These are phyloP conservation scores for Lunularia cruciata DNA, from an alignment of 225 moss, liverwort and hornwort species.

Conservation along the genomic window DNA sequence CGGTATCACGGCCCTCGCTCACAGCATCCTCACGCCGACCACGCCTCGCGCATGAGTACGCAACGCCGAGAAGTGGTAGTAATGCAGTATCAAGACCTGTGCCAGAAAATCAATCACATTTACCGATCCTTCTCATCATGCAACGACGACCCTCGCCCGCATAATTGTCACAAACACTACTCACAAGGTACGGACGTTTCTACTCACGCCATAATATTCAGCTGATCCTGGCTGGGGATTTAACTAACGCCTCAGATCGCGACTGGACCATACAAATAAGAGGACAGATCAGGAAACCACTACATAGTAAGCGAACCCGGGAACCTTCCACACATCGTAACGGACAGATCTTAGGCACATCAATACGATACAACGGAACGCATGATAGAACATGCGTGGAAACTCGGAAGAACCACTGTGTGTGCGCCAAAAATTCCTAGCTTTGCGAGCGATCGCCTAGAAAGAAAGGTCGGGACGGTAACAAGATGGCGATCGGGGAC, in stretches of 20 bases:
- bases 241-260: constrained; percentile 7
- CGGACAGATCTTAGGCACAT: background rate
- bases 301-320: background rate
- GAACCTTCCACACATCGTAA: background rate
- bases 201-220: background rate
- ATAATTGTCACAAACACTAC: background rate
- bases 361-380: background rate
- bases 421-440: no score
- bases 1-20: constrained; percentile 7
- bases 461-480: background rate
- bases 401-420: background rate
- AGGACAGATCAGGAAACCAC: background rate
- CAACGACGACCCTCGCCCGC: background rate
- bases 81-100: constrained; percentile 13
- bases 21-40: constrained; percentile 15
- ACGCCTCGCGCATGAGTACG: constrained; percentile 4
- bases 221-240: background rate
- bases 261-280: background rate
- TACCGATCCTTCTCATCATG: constrained; percentile 5
- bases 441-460: no score
- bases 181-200: background rate
- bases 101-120: constrained; percentile 11
- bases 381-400: no score
- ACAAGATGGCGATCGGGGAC: constrained; percentile 10
- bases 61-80: background rate